A percentile compares a stretch with the other conserved stretches of the same genome.
Evolutionary conservation across 257 asterid genomes (phyloP).

Genomic region (Nicotiana sylvestris): DNA sequence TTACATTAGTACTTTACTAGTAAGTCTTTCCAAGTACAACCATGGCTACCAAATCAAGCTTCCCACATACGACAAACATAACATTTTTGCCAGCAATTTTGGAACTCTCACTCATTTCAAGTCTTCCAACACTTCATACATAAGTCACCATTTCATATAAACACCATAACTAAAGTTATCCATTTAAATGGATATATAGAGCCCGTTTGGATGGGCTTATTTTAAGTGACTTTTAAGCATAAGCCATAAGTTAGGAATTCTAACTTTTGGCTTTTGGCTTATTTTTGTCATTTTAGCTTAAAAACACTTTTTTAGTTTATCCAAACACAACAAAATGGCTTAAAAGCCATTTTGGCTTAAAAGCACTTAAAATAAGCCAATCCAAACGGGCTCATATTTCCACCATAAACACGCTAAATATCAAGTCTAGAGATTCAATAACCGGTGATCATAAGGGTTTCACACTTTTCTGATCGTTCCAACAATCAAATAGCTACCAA

Average conservation of each 20-base stretch:
- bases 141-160: conserved; percentile 6
- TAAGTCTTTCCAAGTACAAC: background rate
- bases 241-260: no score
- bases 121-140: background rate
- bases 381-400: background rate
- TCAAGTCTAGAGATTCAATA: background rate
- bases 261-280: no score
- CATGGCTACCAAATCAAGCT: conserved; percentile 1
- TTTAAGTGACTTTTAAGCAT: no score
- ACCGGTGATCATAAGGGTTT: background rate
- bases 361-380: no score
- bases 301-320: no score
- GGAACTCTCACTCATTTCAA: background rate
- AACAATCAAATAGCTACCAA: background rate
- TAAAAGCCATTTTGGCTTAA: no score
- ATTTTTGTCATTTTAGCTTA: no score
- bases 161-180: background rate
- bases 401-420: background rate
- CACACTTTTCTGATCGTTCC: background rate
- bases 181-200: background rate
- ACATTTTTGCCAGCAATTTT: background rate
- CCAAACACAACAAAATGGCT: no score
- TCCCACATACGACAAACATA: background rate
- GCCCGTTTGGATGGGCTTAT: no score
- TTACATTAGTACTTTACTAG: background rate